Evolutionary conservation across 441 rosid genomes (phyloP).

Genomic region (Euphorbia celastroides): DNA sequence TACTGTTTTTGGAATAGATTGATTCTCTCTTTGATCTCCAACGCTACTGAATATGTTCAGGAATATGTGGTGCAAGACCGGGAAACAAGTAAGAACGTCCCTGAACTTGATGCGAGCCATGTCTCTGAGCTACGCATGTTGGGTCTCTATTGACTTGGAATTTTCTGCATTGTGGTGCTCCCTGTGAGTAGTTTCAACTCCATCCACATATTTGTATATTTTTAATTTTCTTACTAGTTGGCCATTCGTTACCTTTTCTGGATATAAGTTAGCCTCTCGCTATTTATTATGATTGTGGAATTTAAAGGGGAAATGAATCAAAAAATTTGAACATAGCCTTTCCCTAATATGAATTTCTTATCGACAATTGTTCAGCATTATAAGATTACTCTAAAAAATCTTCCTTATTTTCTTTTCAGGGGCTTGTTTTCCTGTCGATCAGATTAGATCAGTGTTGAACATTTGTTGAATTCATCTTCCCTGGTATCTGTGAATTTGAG

Average conservation of each 20-base stretch:
- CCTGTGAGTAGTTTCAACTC: conserved; percentile 23
- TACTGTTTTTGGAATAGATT: too few species aligned
- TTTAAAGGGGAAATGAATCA: not conserved
- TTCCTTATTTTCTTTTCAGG: not conserved
- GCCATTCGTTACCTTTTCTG: not conserved
- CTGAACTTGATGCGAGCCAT: conserved; percentile 86
- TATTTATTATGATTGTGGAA: not conserved
- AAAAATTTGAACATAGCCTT: not conserved
- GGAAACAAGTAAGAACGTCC: conserved; percentile 58
- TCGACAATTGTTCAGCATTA: not conserved
- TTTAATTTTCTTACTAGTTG: not conserved
- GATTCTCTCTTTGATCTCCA: too few species aligned
- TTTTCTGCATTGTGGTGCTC: conserved; percentile 11
- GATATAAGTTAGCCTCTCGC: not conserved
- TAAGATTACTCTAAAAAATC: not conserved
- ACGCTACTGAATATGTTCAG: conserved; percentile 34
- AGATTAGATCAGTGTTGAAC: not conserved
- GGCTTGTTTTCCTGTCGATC: conserved; percentile 5
- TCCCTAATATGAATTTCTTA: too few species aligned
- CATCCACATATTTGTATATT: not conserved
- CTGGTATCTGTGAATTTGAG: not conserved
- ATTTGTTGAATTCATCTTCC: not conserved
- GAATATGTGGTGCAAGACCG: conserved; percentile 94
- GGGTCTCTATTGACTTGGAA: conserved; percentile 65
- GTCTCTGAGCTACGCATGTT: conserved; percentile 84